A percentile compares a stretch with the other conserved stretches of the same genome.
phyloP scores from a whole-genome alignment of 768 basidiomycete species.

The Phaeotremella fagi region DNA sequence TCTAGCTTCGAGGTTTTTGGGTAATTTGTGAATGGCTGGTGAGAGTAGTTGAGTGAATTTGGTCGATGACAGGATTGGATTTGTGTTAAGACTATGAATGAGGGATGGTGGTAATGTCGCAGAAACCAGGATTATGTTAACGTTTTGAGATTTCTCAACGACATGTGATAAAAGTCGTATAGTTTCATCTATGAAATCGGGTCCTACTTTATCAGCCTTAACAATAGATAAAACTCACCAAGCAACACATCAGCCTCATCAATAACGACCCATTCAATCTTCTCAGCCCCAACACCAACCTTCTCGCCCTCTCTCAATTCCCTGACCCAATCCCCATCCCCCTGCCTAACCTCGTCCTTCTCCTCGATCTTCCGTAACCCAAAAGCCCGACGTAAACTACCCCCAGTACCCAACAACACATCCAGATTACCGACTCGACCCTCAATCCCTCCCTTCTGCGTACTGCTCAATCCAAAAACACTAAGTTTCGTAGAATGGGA shows the following conservation, averaged over 20 bases:
- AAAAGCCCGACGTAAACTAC: conserved; percentile 55
- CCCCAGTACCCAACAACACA: conserved; percentile 60
- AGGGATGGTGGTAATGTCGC: conserved; percentile 77
- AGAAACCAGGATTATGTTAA: conserved; percentile 73
- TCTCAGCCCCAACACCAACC: conserved; percentile 58
- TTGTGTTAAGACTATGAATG: conserved; percentile 53
- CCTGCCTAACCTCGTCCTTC: conserved; percentile 39
- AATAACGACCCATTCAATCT: conserved; percentile 81
- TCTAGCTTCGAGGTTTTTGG: conserved; percentile 63
- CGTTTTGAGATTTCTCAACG: conserved; percentile 51
- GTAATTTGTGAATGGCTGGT: conserved; percentile 72
- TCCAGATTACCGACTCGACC: conserved; percentile 23
- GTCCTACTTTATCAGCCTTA: conserved; percentile 53
- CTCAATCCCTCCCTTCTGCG: conserved; percentile 23
- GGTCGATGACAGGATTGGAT: conserved; percentile 20
- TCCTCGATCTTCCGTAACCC: conserved; percentile 56
- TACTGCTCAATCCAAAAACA: conserved; percentile 57
- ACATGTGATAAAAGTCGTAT: conserved; percentile 66
- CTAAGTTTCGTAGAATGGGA: conserved; percentile 71
- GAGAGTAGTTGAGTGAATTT: conserved; percentile 58
- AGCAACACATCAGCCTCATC: conserved; percentile 90
- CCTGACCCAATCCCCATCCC: conserved; percentile 36
- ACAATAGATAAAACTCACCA: conserved; percentile 53
- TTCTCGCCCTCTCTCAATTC: conserved; percentile 8
- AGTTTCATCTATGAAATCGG: conserved; percentile 75